Evolutionary conservation across 495 filamentous ascomycete species (phyloP), one percentile per base, ranked within the genome.

Genomic region (Thermochaetoides thermophila): DNA sequence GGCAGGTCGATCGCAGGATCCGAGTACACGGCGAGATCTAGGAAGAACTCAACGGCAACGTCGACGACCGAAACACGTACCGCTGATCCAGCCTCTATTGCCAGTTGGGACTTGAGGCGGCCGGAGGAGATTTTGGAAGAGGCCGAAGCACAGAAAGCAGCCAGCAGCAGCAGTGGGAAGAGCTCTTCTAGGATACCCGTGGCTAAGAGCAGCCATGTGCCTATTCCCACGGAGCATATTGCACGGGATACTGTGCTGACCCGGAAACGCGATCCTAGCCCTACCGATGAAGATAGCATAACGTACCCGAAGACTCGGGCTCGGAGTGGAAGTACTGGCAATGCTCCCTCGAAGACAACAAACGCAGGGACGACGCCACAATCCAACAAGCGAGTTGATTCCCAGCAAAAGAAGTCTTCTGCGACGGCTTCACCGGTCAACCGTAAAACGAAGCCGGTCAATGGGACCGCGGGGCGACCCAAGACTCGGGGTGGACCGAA

Each of bases 61-160:
- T 29, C 37, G 4, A n/a, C n/a, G n/a, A 44, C 38, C n/a, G 45
- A 61, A 1, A 52, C 53, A 1, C 50, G 29, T 29, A 40, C 46
- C 12, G 43, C 42, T 0, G 61, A 63, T 2, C 16, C 38, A 5
- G 40, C 52, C 8, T 24, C 40, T 2, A 31, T 39, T 10, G 52
- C 57, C 7, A 40, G 26, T 26, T 84, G 76, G 70, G 81, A 93
- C 49, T 63, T 87, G 25, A 74, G 83, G 35, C 71, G 71, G 21
- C 80, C 81, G 5, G 79, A 87, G 46, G 87, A 93, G 43, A 77
- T 80, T 40, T 76, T 79, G 8, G 71, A 76, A 15, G 77, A 85
- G 18, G 56, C 58, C 17, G 60, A 63, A 22, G 59, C 60, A 21
- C 64, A 59, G 34, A 60, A 45, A 33, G 42, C 59, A 20, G n/a